A percentile compares a stretch with the other conserved stretches of the same genome.
Conservation (phyloP, 208 protist species). For the Leptomonas seymouri region DNA sequence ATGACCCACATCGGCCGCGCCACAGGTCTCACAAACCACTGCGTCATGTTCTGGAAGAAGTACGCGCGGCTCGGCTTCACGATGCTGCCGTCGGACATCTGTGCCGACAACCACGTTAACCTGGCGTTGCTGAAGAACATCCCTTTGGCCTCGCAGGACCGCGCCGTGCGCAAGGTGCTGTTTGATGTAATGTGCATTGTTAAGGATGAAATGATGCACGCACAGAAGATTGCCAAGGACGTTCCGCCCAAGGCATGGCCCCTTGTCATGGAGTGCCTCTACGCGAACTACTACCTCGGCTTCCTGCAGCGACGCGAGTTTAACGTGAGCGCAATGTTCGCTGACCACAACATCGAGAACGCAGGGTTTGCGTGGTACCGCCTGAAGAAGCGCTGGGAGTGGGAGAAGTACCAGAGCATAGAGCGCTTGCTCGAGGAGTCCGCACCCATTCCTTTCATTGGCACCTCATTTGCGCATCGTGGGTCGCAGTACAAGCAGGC, state of each 20-base stretch:
- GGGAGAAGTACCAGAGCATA: slow-evolving; percentile 76
- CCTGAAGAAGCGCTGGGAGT: slow-evolving; percentile 87
- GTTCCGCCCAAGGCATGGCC: slow-evolving; percentile 79
- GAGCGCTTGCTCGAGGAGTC: slow-evolving; percentile 68
- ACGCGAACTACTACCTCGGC: slow-evolving; percentile 89
- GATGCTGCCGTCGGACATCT: slow-evolving; percentile 88
- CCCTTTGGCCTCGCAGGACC: slow-evolving; percentile 76
- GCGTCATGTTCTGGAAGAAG: slow-evolving; percentile 93
- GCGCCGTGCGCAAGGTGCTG: slow-evolving; percentile 73
- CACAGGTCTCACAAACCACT: slow-evolving; percentile 82
- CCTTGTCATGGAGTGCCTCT: slow-evolving; percentile 85
- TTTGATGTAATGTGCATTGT: slow-evolving; percentile 87
- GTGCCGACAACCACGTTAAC: slow-evolving; percentile 89
- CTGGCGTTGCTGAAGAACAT: slow-evolving; percentile 86
- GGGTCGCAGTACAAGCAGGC: slow-evolving; percentile 77
- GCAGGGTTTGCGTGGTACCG: slow-evolving; percentile 81
- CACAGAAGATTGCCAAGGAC: slow-evolving; percentile 61
- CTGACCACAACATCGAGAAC: slow-evolving; percentile 89
- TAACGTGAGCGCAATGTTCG: slow-evolving; percentile 90
- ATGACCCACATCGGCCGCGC: slow-evolving; percentile 88
- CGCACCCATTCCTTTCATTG: slow-evolving; percentile 72
- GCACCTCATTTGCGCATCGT: slow-evolving; percentile 49
- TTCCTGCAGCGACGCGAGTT: slow-evolving; percentile 85
- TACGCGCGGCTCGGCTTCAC: slow-evolving; percentile 89
- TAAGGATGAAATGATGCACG: slow-evolving; percentile 88